These are phyloP conservation scores for Boletus barrowsii DNA, from an alignment of 768 basidiomycete genomes.

Conservation along the genomic window DNA sequence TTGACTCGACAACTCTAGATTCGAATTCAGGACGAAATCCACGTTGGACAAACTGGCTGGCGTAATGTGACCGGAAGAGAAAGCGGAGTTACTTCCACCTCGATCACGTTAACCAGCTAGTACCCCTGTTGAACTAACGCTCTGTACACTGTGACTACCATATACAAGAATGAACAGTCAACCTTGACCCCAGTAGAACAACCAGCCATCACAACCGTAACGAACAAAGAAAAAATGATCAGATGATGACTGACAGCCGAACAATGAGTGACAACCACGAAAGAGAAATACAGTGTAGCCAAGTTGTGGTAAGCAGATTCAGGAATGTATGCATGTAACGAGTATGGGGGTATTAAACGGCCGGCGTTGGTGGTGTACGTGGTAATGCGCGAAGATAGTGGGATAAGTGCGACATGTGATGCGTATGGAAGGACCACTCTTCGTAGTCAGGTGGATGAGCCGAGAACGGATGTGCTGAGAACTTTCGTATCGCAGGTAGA, in stretches of 20 bases:
- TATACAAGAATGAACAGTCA: slow-evolving; percentile 7
- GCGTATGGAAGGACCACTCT: background rate
- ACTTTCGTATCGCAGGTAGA: background rate
- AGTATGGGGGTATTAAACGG: slow-evolving; percentile 28
- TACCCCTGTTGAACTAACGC: too few species aligned
- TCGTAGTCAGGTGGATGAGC: background rate
- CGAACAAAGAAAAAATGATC: slow-evolving; percentile 5
- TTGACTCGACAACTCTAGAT: slow-evolving; percentile 20
- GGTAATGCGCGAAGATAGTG: background rate
- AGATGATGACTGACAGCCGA: slow-evolving; percentile 6
- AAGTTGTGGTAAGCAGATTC: slow-evolving; percentile 11
- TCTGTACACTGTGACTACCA: background rate
- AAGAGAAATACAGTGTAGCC: slow-evolving; percentile 3
- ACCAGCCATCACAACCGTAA: slow-evolving; percentile 3
- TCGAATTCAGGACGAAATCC: background rate
- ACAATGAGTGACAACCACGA: slow-evolving; percentile 1
- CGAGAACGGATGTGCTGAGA: background rate
- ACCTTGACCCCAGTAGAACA: slow-evolving; percentile 4
- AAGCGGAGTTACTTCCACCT: too few species aligned
- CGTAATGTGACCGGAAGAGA: slow-evolving; percentile 10
- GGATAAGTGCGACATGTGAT: background rate
- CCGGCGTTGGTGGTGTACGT: slow-evolving; percentile 23
- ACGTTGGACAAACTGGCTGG: background rate
- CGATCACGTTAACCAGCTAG: too few species aligned
- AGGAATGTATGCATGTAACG: slow-evolving; percentile 11